Percentiles rank a stretch among this genome's conserved stretches.
phyloP scores from a whole-genome alignment of 2,329 filamentous ascomycete genomes.

The Hypoxylon sp. region DNA sequence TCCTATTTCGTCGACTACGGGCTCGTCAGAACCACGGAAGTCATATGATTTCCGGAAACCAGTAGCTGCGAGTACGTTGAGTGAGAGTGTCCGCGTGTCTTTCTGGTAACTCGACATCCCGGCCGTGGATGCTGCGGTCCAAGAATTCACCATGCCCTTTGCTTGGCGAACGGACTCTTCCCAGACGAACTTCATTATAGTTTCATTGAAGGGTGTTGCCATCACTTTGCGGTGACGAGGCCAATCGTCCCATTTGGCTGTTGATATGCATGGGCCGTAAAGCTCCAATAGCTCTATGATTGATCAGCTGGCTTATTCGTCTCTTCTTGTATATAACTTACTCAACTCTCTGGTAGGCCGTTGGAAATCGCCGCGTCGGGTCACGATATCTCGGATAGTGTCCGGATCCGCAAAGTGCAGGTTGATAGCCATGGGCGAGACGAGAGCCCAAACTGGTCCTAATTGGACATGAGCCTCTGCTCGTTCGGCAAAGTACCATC shows the following conservation, averaged over 20 bases:
- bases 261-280: slow-evolving; percentile 53
- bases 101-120: slow-evolving; percentile 42
- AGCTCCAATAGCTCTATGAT: slow-evolving; percentile 48
- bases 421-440: slow-evolving; percentile 42
- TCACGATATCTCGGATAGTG: slow-evolving; percentile 45
- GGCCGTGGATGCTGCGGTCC: slow-evolving; percentile 19
- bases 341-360: slow-evolving; percentile 45
- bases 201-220: slow-evolving; percentile 52
- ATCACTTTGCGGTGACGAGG: slow-evolving; percentile 51
- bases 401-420: slow-evolving; percentile 48
- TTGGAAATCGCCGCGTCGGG: slow-evolving; percentile 45
- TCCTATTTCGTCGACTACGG: slow-evolving; percentile 21
- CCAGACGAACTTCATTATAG: slow-evolving; percentile 52
- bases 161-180: slow-evolving; percentile 48
- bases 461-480: slow-evolving; percentile 7
- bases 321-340: neutral
- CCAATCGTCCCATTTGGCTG: slow-evolving; percentile 51
- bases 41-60: slow-evolving; percentile 49
- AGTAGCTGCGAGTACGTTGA: slow-evolving; percentile 51
- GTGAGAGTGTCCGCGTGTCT: slow-evolving; percentile 49
- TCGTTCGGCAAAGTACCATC: slow-evolving; percentile 37
- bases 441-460: slow-evolving; percentile 50
- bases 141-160: slow-evolving; percentile 45
- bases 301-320: slow-evolving; percentile 7
- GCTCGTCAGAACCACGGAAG: slow-evolving; percentile 43